Conservation (phyloP, 352 stramenopile species). For the Saprolegnia parasitica region DNA sequence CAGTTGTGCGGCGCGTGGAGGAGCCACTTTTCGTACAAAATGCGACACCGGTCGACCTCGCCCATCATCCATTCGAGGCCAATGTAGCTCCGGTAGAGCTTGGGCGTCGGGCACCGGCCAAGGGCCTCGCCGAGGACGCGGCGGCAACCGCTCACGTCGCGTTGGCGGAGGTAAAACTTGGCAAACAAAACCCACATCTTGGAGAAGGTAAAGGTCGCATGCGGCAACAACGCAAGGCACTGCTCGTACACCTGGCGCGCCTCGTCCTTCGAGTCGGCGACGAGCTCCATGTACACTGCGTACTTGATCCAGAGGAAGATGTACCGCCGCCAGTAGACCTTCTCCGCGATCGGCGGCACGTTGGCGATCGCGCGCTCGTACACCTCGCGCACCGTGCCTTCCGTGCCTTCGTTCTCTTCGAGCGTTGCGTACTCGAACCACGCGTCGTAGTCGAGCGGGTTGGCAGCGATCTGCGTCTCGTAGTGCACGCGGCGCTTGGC, state of each 20-base stretch:
- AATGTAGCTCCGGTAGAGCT: slow-evolving; percentile 91
- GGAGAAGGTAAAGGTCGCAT: slow-evolving; percentile 96
- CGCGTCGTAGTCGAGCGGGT: slow-evolving; percentile 95
- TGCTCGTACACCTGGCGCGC: slow-evolving; percentile 91
- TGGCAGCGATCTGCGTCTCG: slow-evolving; percentile 84
- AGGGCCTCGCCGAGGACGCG: slow-evolving; percentile 93
- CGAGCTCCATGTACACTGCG: slow-evolving; percentile 96
- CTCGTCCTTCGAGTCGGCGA: slow-evolving; percentile 55
- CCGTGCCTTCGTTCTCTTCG: slow-evolving; percentile 87
- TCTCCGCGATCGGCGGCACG: slow-evolving; percentile 92
- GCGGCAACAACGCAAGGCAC: slow-evolving; percentile 92
- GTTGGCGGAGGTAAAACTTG: slow-evolving; percentile 95
- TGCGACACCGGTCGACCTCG: slow-evolving; percentile 95
- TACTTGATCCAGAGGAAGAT: slow-evolving; percentile 99
- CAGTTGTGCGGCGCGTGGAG: slow-evolving; percentile 87
- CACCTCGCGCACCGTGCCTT: slow-evolving; percentile 84
- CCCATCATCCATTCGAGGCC: slow-evolving; percentile 96
- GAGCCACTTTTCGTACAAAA: slow-evolving; percentile 84
- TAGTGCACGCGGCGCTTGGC: slow-evolving; percentile 94
- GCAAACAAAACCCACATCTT: slow-evolving; percentile 98
- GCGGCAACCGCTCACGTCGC: slow-evolving; percentile 88
- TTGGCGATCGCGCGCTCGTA: slow-evolving; percentile 95
- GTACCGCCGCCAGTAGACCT: slow-evolving; percentile 98
- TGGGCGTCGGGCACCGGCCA: slow-evolving; percentile 90
- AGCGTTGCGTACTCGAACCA: slow-evolving; percentile 99